A percentile compares a stretch with the other conserved stretches of the same genome.
Evolutionary conservation across 106 monocot genomes (phyloP).

Genomic region (Posidonia australis): DNA sequence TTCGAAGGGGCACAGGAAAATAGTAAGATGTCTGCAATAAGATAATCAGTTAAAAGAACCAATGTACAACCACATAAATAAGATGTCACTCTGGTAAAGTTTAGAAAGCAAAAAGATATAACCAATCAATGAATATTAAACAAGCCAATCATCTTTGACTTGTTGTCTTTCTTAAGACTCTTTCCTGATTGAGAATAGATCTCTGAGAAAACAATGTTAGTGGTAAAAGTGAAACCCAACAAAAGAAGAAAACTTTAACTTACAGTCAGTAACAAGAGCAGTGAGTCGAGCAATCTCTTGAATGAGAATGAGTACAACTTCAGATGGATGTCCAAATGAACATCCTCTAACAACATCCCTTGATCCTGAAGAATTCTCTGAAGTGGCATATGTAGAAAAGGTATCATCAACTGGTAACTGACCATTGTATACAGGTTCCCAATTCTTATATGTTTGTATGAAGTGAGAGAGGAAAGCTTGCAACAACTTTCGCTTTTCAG

Average conservation of each 20-base stretch:
- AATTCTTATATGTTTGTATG: conserved; percentile 64
- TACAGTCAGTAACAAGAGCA: conserved; percentile 72
- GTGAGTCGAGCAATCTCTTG: conserved; percentile 78
- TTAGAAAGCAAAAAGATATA: too few species aligned
- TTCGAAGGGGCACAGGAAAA: too few species aligned
- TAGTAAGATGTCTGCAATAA: too few species aligned
- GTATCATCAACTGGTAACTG: conserved; percentile 17
- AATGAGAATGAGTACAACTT: conserved; percentile 75
- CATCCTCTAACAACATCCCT: conserved; percentile 59
- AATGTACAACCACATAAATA: too few species aligned
- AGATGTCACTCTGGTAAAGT: too few species aligned
- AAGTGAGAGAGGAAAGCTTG: conserved; percentile 76
- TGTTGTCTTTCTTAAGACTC: neutral
- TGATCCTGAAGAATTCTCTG: conserved; percentile 20
- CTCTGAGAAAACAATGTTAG: neutral
- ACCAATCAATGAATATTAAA: too few species aligned
- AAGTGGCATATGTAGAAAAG: conserved; percentile 1
- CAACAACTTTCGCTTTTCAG: conserved; percentile 72
- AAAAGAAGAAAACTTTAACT: conserved; percentile 20
- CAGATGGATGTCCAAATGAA: conserved; percentile 82
- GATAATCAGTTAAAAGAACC: too few species aligned
- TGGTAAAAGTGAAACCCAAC: neutral
- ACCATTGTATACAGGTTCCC: conserved; percentile 56
- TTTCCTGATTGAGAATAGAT: neutral
- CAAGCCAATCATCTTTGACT: too few species aligned